Percentiles rank a stretch among this genome's conserved stretches.
phyloP scores from a whole-genome alignment of 805 yeast genomes.

The Cyberlindnera maclurae region DNA sequence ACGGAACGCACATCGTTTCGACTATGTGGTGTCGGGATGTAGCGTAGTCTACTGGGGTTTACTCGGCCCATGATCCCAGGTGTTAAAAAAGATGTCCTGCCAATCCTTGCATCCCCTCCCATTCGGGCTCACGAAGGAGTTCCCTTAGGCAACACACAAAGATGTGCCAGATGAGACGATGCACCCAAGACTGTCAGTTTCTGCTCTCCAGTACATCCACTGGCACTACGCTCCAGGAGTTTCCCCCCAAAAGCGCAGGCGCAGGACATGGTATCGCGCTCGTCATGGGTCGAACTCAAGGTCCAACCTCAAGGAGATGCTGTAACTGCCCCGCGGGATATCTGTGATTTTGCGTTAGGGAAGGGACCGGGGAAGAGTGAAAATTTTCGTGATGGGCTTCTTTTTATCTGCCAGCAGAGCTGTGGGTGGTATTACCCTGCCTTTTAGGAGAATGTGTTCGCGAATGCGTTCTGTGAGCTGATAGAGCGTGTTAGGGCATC shows the following conservation, averaged over 20 bases:
- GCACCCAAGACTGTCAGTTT: constrained; percentile 66
- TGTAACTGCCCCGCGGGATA: constrained; percentile 46
- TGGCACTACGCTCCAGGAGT: background rate
- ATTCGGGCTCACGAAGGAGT: constrained; percentile 73
- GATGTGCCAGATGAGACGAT: constrained; percentile 50
- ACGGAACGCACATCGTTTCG: too few species aligned
- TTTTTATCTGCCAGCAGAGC: background rate
- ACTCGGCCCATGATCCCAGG: too few species aligned
- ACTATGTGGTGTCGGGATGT: too few species aligned
- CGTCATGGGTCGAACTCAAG: constrained; percentile 68
- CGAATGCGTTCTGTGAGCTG: constrained; percentile 1
- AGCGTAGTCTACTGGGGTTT: too few species aligned
- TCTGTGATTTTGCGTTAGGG: constrained; percentile 57
- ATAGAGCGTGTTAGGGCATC: background rate
- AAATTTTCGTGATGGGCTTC: background rate
- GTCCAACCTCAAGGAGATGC: constrained; percentile 68
- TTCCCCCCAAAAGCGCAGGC: constrained; percentile 16
- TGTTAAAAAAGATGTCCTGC: constrained; percentile 25
- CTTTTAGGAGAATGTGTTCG: background rate
- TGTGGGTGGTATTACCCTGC: background rate
- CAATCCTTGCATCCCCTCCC: constrained; percentile 53
- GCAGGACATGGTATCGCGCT: constrained; percentile 37
- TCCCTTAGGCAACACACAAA: constrained; percentile 47
- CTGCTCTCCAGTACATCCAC: constrained; percentile 56
- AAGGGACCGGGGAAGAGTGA: constrained; percentile 4